Evolutionary conservation across 495 filamentous ascomycete species (phyloP).

Genomic region (Pyrenula aspistea): DNA sequence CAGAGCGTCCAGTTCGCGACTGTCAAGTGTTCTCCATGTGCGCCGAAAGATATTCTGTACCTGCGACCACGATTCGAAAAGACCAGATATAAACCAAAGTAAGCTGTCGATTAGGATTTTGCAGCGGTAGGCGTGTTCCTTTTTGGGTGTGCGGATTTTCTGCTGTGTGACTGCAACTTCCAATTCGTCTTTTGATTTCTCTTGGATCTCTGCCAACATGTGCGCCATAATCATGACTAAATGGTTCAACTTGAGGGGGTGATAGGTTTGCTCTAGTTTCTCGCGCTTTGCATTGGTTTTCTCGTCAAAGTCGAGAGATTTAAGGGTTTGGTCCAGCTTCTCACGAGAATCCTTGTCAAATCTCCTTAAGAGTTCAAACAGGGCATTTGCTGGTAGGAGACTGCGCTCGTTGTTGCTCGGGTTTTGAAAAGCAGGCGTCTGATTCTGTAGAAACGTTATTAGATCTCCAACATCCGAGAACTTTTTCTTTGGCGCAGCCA

Average conservation of each 20-base stretch:
- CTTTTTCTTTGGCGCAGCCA: not conserved
- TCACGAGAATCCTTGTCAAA: not conserved
- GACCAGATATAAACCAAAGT: not conserved
- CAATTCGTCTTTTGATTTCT: not conserved
- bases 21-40: not conserved
- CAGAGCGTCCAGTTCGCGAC: not conserved
- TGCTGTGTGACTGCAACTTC: not conserved
- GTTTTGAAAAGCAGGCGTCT: too few relatives aligned
- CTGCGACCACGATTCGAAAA: not conserved
- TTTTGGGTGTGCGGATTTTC: not conserved
- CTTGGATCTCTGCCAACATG: not conserved
- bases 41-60: not conserved
- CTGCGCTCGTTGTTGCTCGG: too few relatives aligned
- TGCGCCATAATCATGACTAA: not conserved
- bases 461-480: not conserved
- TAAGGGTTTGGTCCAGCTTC: not conserved
- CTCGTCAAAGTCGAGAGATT: not conserved
- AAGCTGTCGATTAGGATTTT: not conserved
- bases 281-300: not conserved
- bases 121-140: not conserved
- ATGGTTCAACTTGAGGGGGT: not conserved
- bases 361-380: not conserved
- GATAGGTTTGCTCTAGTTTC: not conserved
- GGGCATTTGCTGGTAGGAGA: too few relatives aligned
- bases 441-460: not conserved